A percentile compares a stretch with the other conserved stretches of the same genome.
Evolutionary conservation across 2,329 filamentous ascomycete species (phyloP).

Genomic region (Diaporthe vaccinii): DNA sequence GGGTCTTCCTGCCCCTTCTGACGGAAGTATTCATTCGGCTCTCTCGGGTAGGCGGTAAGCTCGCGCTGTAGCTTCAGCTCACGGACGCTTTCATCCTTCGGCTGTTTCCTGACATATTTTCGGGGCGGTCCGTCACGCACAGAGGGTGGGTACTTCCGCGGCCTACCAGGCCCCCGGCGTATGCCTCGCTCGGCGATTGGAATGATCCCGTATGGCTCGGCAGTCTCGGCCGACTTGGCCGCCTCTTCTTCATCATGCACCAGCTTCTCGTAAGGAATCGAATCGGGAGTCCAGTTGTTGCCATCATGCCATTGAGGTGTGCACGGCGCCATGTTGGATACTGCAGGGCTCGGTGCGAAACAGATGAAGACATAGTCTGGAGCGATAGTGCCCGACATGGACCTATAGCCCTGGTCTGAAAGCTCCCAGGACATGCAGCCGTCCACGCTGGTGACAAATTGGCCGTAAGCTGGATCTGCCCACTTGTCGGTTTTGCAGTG

Average conservation of each 20-base stretch:
- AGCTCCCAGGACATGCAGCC: constrained; percentile 62
- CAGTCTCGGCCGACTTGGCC: constrained; percentile 42
- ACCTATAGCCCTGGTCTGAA: constrained; percentile 51
- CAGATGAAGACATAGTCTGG: constrained; percentile 57
- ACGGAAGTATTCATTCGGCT: constrained; percentile 51
- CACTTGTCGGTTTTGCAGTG: constrained; percentile 44
- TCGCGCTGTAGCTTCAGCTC: constrained; percentile 50
- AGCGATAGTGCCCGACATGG: constrained; percentile 51
- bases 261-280: constrained; percentile 57
- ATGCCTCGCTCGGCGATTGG: constrained; percentile 15
- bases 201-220: constrained; percentile 40
- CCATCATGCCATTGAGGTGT: constrained; percentile 54
- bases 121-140: constrained; percentile 30
- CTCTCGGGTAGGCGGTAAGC: constrained; percentile 51
- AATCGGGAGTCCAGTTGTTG: constrained; percentile 57
- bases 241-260: constrained; percentile 49
- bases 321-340: constrained; percentile 45
- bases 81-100: constrained; percentile 41
- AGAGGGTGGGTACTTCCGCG: constrained; percentile 16
- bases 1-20: constrained; percentile 49
- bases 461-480: constrained; percentile 47
- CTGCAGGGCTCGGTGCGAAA: constrained; percentile 47
- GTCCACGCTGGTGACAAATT: constrained; percentile 52
- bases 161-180: constrained; percentile 34
- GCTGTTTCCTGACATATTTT: constrained; percentile 39